These are phyloP conservation scores for Deinandra increscens DNA, from an alignment of 129 eudicot genomes.

Conservation along the genomic window DNA sequence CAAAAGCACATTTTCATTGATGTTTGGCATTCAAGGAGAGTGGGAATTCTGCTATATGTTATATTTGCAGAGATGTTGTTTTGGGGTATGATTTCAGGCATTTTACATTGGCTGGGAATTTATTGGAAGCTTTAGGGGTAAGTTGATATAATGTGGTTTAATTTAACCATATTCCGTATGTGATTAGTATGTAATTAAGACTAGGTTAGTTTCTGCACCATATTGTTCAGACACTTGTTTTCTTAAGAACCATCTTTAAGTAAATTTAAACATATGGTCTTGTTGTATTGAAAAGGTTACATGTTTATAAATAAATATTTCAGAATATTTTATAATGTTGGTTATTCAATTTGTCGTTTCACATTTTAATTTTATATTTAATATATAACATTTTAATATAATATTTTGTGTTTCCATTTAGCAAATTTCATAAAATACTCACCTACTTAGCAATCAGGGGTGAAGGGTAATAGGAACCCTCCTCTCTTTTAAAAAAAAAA, in stretches of 20 bases:
- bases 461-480: too few relatives aligned
- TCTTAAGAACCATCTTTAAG: background rate
- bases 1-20: slow-evolving; percentile 72
- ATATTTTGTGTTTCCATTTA: too few relatives aligned
- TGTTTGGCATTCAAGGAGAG: slow-evolving; percentile 79
- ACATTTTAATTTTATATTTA: background rate
- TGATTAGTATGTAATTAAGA: background rate
- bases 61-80: slow-evolving; percentile 80
- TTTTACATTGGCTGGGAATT: slow-evolving; percentile 52
- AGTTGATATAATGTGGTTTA: background rate
- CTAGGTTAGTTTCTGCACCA: background rate
- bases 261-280: background rate
- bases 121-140: slow-evolving; percentile 74
- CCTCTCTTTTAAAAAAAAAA: too few relatives aligned
- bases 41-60: slow-evolving; percentile 77
- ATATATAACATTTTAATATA: too few relatives aligned
- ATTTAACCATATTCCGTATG: background rate
- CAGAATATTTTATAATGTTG: background rate
- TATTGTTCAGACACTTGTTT: background rate
- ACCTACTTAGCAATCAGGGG: too few relatives aligned
- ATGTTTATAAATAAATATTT: background rate
- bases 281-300: background rate
- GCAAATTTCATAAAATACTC: too few relatives aligned
- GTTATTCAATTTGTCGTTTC: background rate
- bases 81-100: slow-evolving; percentile 78